Percentiles rank a stretch among this genome's conserved stretches.
phyloP scores from a whole-genome alignment of 2,329 filamentous ascomycete species.

The Tolypocladium cylindrosporum region DNA sequence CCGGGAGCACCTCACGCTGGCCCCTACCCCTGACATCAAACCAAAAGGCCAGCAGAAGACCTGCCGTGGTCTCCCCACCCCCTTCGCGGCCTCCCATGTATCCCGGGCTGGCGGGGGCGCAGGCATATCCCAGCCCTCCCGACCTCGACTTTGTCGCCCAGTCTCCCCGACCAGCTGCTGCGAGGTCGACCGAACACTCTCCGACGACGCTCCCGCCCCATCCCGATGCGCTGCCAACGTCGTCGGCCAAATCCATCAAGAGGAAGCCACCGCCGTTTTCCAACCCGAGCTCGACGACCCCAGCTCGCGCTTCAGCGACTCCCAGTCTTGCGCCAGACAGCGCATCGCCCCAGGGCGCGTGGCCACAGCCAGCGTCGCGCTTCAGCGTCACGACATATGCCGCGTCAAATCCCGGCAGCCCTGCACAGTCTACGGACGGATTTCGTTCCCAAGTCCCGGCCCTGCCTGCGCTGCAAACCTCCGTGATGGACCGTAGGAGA shows the following conservation, averaged over 20 bases:
- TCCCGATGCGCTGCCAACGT: constrained; percentile 12
- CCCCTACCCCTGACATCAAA: constrained; percentile 19
- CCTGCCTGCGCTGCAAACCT: constrained; percentile 10
- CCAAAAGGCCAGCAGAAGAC: constrained; percentile 18
- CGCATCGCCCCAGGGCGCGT: constrained; percentile 21
- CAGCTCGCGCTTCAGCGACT: background rate
- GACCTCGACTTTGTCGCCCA: constrained; percentile 15
- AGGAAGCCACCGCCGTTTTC: constrained; percentile 32
- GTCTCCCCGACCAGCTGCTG: constrained; percentile 7
- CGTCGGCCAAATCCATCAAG: constrained; percentile 28
- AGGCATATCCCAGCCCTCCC: constrained; percentile 24
- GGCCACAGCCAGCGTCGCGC: constrained; percentile 45
- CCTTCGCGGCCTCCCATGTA: background rate
- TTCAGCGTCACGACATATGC: constrained; percentile 57
- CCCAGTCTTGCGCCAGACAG: constrained; percentile 13
- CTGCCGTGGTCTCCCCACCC: constrained; percentile 12
- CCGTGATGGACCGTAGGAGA: constrained; percentile 22
- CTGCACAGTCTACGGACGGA: constrained; percentile 14
- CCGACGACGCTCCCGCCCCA: constrained; percentile 10
- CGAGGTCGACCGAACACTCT: constrained; percentile 2
- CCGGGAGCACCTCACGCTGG: constrained; percentile 7
- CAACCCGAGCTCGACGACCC: constrained; percentile 1
- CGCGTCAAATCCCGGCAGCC: constrained; percentile 29
- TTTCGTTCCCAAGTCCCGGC: constrained; percentile 14
- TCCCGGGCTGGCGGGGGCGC: constrained; percentile 5